Conservation (phyloP, 257 asterid species). For the Ajuga chamaepitys region DNA sequence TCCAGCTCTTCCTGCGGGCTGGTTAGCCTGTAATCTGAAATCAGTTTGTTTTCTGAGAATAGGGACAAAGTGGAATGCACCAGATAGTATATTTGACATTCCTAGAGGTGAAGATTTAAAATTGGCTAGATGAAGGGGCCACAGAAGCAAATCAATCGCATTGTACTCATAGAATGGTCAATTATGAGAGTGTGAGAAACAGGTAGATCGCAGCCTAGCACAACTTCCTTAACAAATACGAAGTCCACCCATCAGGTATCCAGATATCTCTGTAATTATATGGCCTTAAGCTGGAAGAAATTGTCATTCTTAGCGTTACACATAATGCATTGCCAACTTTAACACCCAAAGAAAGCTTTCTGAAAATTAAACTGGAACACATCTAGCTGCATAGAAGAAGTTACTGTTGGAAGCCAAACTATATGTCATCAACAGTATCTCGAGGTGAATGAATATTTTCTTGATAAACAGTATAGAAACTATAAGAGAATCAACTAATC, state of each 20-base stretch:
- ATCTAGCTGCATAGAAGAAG: background rate
- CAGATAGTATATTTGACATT: background rate
- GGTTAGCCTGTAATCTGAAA: constrained; percentile 92
- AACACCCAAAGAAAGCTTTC: background rate
- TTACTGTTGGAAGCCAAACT: background rate
- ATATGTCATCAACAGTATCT: background rate
- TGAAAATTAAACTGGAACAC: background rate
- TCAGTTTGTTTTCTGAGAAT: constrained; percentile 10
- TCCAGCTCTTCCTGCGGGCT: constrained; percentile 98
- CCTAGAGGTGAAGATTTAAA: background rate
- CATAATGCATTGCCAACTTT: background rate
- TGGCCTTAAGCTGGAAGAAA: background rate
- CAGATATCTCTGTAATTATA: background rate
- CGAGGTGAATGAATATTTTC: background rate
- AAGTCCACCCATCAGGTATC: background rate
- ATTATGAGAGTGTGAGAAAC: background rate
- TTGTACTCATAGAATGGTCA: background rate
- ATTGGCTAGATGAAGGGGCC: background rate
- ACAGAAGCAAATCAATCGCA: background rate
- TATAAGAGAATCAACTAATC: constrained; percentile 10
- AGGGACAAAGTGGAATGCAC: background rate
- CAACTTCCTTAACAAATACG: too few relatives aligned
- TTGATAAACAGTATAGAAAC: background rate
- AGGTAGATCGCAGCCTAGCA: too few relatives aligned
- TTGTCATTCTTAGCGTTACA: too few relatives aligned